These are phyloP conservation scores for Metschnikowia bowlesiae DNA, from an alignment of 805 yeast genomes.

Conservation along the genomic window DNA sequence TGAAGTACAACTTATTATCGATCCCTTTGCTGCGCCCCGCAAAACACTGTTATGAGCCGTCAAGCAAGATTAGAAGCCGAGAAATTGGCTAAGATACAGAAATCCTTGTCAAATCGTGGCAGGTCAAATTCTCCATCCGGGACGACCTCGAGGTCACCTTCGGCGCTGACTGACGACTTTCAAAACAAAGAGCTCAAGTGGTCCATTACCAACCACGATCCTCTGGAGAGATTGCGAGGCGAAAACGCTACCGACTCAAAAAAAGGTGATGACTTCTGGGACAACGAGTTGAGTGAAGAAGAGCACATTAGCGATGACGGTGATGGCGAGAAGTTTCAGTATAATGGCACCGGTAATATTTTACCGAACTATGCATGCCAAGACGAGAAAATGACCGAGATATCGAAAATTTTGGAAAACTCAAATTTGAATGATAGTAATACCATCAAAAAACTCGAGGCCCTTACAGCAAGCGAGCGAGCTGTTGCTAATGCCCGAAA, in stretches of 20 bases:
- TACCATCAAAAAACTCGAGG: constrained; percentile 50
- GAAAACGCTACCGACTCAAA: constrained; percentile 7
- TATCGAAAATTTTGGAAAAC: constrained; percentile 32
- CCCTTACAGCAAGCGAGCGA: constrained; percentile 53
- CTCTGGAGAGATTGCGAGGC: constrained; percentile 53
- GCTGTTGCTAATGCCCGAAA: constrained; percentile 55
- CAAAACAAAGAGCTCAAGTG: constrained; percentile 47
- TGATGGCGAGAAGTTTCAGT: constrained; percentile 52
- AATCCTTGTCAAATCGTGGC: constrained; percentile 34
- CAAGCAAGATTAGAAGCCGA: constrained; percentile 40
- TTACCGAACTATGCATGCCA: constrained; percentile 53
- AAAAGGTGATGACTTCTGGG: constrained; percentile 12
- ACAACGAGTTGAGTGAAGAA: constrained; percentile 47
- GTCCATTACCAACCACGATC: constrained; percentile 70
- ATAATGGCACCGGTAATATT: constrained; percentile 55
- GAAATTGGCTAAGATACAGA: constrained; percentile 36
- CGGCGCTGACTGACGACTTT: constrained; percentile 32
- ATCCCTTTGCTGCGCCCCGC: not conserved
- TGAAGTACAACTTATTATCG: not conserved
- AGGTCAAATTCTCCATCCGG: constrained; percentile 35
- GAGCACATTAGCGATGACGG: constrained; percentile 59
- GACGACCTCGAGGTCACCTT: constrained; percentile 30
- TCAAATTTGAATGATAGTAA: constrained; percentile 42
- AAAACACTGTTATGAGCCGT: constrained; percentile 27
- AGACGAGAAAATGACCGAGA: constrained; percentile 38